Conservation (phyloP, 306 rosid species). For the Delonix regia region DNA sequence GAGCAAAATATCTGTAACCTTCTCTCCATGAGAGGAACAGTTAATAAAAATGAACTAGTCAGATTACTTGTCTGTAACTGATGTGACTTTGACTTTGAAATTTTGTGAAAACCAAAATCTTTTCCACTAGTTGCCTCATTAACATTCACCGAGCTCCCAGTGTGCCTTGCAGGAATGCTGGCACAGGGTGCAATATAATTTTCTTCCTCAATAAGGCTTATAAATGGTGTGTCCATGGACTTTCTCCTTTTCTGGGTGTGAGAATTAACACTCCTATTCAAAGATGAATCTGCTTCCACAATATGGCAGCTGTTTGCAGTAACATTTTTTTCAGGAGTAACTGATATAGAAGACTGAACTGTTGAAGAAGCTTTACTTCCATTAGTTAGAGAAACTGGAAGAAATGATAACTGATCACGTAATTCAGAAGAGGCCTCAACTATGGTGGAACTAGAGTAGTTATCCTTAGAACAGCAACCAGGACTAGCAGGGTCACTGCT, state of each 20-base stretch:
- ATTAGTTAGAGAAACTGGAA: constrained; percentile 34
- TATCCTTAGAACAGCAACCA: constrained; percentile 50
- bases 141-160: constrained; percentile 36
- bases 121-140: constrained; percentile 47
- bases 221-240: constrained; percentile 43
- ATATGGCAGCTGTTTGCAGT: constrained; percentile 40
- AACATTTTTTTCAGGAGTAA: constrained; percentile 64
- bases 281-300: constrained; percentile 61
- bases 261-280: constrained; percentile 83
- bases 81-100: constrained; percentile 39
- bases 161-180: constrained; percentile 40
- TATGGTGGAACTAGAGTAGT: constrained; percentile 48
- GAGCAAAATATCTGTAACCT: constrained; percentile 65
- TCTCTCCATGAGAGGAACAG: constrained; percentile 51
- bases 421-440: constrained; percentile 56
- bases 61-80: constrained; percentile 34
- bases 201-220: constrained; percentile 52
- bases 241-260: constrained; percentile 74
- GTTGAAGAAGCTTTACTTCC: constrained; percentile 45
- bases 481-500: constrained; percentile 50
- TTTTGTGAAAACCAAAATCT: constrained; percentile 48
- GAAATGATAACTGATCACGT: constrained; percentile 43
- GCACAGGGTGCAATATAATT: constrained; percentile 46
- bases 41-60: constrained; percentile 39
- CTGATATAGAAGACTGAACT: constrained; percentile 42